These are phyloP conservation scores for Pythium rishiriense DNA, from an alignment of 352 stramenopile genomes.

Conservation along the genomic window DNA sequence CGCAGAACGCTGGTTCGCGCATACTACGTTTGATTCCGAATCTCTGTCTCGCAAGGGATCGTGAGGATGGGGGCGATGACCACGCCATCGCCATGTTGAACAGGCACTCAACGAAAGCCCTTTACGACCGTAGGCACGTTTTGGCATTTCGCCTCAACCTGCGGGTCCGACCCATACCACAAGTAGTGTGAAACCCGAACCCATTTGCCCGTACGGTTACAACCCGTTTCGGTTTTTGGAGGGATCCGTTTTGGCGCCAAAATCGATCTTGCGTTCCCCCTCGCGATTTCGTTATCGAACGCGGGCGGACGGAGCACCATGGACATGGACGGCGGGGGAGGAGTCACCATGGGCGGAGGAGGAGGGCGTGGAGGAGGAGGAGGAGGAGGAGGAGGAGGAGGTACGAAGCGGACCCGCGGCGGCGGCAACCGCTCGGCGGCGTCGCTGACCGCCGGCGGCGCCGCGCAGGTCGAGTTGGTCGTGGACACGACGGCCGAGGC, in stretches of 20 bases:
- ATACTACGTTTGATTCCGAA: too few relatives aligned
- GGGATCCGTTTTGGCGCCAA: conserved; percentile 27
- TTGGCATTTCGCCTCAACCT: conserved; percentile 6
- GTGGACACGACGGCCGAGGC: conserved; percentile 77
- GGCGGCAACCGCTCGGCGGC: conserved; percentile 10
- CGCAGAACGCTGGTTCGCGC: too few relatives aligned
- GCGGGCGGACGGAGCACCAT: not conserved
- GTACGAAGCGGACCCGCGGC: conserved; percentile 43
- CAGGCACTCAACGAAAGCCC: too few relatives aligned
- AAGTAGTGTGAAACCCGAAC: conserved; percentile 5
- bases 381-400: not conserved
- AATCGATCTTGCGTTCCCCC: not conserved
- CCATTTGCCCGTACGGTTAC: conserved; percentile 1
- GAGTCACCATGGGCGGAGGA: not conserved
- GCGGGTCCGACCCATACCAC: not conserved
- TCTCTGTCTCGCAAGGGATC: too few relatives aligned
- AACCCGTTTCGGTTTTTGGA: conserved; percentile 5
- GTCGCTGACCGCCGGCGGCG: conserved; percentile 37
- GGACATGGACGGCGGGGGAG: conserved; percentile 15
- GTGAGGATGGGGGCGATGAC: too few relatives aligned
- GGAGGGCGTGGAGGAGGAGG: not conserved
- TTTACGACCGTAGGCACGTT: conserved; percentile 9
- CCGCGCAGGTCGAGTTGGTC: conserved; percentile 49
- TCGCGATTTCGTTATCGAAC: not conserved
- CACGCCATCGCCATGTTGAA: not conserved